Conservation (phyloP, 2,329 filamentous ascomycete species). For the Botrytis hyacinthi region DNA sequence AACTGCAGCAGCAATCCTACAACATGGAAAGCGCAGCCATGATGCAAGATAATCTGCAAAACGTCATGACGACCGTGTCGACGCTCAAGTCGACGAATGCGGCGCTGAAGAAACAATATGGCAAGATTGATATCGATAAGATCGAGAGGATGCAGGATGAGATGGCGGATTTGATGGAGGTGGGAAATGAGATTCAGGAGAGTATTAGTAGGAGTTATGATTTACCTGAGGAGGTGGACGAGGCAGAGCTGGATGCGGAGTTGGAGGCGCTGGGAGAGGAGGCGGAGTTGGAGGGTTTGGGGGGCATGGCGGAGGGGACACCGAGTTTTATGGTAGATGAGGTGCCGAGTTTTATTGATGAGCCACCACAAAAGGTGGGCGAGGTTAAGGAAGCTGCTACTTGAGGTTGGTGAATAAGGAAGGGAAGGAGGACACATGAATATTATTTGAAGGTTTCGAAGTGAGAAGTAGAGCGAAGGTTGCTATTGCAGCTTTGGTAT, state of each 20-base stretch:
- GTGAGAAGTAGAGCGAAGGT: not conserved
- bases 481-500: not conserved
- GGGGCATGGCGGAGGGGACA: conserved; percentile 53
- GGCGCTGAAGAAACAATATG: conserved; percentile 87
- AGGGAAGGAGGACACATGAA: not conserved
- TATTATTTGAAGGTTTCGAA: not conserved
- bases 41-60: conserved; percentile 98
- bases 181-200: conserved; percentile 98
- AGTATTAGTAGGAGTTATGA: conserved; percentile 89
- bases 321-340: conserved; percentile 91
- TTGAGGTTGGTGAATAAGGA: conserved; percentile 33
- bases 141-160: conserved; percentile 98
- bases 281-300: conserved; percentile 74
- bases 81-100: conserved; percentile 98
- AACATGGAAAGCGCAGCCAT: conserved; percentile 98
- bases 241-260: conserved; percentile 94
- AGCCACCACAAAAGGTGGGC: conserved; percentile 68
- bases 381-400: conserved; percentile 81
- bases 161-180: conserved; percentile 97
- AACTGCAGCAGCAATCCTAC: conserved; percentile 92
- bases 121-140: conserved; percentile 95
- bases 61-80: conserved; percentile 93
- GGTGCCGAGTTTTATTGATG: conserved; percentile 86
- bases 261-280: conserved; percentile 92
- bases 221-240: conserved; percentile 93